phyloP scores from a whole-genome alignment of 257 asterid genomes.

The Gardenia jasminoides region DNA sequence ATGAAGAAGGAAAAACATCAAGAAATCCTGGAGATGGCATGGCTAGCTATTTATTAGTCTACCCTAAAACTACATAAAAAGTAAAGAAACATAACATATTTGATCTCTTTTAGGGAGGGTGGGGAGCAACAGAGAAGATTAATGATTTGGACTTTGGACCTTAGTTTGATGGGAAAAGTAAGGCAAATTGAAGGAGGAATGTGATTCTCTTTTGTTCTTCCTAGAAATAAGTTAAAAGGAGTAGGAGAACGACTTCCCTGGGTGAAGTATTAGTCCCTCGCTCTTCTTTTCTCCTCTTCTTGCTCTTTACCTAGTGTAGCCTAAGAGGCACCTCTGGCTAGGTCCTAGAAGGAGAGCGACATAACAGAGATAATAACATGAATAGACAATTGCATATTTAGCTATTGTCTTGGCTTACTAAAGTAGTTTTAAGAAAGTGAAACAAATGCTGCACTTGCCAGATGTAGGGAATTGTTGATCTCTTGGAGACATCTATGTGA shows the following conservation, averaged over 20 bases:
- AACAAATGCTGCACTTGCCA: background rate
- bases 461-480: background rate
- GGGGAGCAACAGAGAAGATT: background rate
- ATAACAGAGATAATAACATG: too few species aligned
- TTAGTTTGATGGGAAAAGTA: background rate
- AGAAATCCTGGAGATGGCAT: background rate
- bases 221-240: background rate
- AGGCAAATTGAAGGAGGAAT: background rate
- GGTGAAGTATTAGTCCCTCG: background rate
- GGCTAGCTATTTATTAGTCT: background rate
- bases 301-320: background rate
- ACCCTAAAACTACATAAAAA: background rate
- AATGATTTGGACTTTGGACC: background rate
- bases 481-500: background rate
- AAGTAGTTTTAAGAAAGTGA: background rate
- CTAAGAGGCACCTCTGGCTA: background rate
- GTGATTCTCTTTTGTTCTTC: background rate
- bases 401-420: background rate
- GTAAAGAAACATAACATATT: background rate
- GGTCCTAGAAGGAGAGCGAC: background rate
- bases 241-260: background rate
- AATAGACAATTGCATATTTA: background rate
- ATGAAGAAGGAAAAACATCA: background rate
- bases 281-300: background rate
- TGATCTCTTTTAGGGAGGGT: too few species aligned